These are phyloP conservation scores for Xylariaceae sp. DNA, from an alignment of 2,329 filamentous ascomycete genomes.

Conservation along the genomic window DNA sequence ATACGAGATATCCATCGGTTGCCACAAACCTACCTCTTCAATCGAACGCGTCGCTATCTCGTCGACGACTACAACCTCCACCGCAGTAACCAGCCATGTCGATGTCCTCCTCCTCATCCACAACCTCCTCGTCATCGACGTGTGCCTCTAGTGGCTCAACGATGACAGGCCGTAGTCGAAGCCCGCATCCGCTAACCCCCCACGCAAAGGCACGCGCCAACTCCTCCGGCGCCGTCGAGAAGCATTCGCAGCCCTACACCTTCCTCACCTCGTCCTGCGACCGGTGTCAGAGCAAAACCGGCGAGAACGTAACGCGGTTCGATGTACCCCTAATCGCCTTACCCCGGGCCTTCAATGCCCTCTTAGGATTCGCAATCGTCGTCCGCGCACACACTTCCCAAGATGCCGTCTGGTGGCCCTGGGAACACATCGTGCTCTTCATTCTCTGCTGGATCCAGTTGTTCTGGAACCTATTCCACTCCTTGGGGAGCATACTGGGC, in stretches of 20 bases:
- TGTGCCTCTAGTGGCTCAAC: conserved; percentile 1
- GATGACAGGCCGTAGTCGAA: conserved; percentile 17
- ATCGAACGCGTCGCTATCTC: too few species aligned
- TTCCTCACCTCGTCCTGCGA: conserved; percentile 8
- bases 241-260: conserved; percentile 9
- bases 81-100: too few species aligned
- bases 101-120: not conserved
- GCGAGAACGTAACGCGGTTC: conserved; percentile 16
- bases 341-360: conserved; percentile 21
- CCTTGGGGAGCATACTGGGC: conserved; percentile 18
- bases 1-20: too few species aligned
- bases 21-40: too few species aligned
- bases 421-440: conserved; percentile 27
- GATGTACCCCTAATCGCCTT: conserved; percentile 26
- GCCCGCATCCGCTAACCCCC: too few species aligned
- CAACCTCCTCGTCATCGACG: not conserved
- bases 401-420: conserved; percentile 26
- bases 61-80: too few species aligned
- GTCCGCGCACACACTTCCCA: conserved; percentile 24
- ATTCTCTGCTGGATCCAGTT: conserved; percentile 23
- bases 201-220: conserved; percentile 13
- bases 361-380: conserved; percentile 23
- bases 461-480: conserved; percentile 25
- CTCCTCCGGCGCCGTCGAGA: not conserved
- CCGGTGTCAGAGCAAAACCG: conserved; percentile 8